Evolutionary conservation across 192 early-diverging fungal species (phyloP), one percentile per base, ranked within the genome.

Genomic region (Backusella westeae): DNA sequence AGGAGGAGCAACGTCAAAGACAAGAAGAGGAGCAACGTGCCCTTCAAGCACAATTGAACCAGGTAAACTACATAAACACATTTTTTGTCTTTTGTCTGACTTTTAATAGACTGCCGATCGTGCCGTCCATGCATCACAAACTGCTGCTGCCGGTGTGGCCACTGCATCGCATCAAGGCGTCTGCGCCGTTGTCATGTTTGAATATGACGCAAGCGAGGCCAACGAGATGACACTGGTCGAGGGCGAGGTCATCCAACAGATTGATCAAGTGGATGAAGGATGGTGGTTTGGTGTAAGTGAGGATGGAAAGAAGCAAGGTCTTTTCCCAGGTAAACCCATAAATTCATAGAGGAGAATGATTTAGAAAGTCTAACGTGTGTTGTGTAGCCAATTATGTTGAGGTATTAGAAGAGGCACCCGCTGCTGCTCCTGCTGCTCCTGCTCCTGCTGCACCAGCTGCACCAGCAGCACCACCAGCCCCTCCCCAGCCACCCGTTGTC

Each of bases 261-360:
- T 98, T 49, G 90, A 92, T 19, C 88, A 95, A 84, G 65, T 95
- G 59, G 94, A 95, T 81, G 93, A 95, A 42, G 96, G 94, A 44
- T 98, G 97, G 97, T 97, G 96, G 97, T 88, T 90, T 49, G 97
- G 95, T 69, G 86, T 87, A 34, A 92, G 90, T 71, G 85, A 92
- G 70, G 90, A 93, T 78, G 94, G 94, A 12, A 77, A 84, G 26
- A 85, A 90, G 10, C 86, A 86, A 42, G 96, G 96, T 34, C 80
- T 96, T 42, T 98, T 98, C 85, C 96, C 96, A 29, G 87, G 87
- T 78, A 89, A 75, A 32, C 32, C 32, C 32, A 3, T 32, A 2
- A 32, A 32, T 32, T 32, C 32, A 32, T 0, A 32, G 32, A 2
- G 32, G 32, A 32, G 32, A 32, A 32, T 32, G 32, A 32, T 32